Evolutionary conservation across 352 stramenopile genomes (phyloP).

Genomic region (Globisporangium sylvaticum): DNA sequence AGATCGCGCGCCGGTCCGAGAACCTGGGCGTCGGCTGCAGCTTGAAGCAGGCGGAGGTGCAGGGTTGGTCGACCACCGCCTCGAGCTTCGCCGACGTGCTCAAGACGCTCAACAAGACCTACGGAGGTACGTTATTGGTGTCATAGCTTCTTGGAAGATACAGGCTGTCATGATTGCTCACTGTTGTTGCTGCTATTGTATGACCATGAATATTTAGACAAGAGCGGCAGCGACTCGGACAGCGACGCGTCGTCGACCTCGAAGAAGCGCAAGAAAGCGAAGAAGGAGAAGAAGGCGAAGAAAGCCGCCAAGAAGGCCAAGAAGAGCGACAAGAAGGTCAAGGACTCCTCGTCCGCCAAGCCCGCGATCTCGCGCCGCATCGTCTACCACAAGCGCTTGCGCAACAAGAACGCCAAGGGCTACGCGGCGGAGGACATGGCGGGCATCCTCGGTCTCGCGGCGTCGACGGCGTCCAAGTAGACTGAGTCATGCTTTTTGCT

Average conservation of each 20-base stretch:
- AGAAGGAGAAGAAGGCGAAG: slow-evolving; percentile 47
- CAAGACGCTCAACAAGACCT: slow-evolving; percentile 81
- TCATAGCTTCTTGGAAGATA: neutral
- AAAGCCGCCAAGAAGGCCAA: slow-evolving; percentile 58
- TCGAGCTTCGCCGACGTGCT: slow-evolving; percentile 82
- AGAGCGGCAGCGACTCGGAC: slow-evolving; percentile 31
- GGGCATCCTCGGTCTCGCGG: slow-evolving; percentile 78
- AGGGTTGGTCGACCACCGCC: slow-evolving; percentile 81
- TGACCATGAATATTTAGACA: slow-evolving; percentile 13
- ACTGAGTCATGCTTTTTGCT: neutral
- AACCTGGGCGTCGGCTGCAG: slow-evolving; percentile 90
- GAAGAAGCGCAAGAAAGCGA: slow-evolving; percentile 58
- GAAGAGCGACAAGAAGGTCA: slow-evolving; percentile 53
- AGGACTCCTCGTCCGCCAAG: slow-evolving; percentile 23
- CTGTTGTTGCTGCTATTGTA: neutral
- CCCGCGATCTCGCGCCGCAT: slow-evolving; percentile 57
- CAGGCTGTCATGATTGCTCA: neutral
- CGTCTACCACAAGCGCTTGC: slow-evolving; percentile 75
- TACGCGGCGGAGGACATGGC: slow-evolving; percentile 84
- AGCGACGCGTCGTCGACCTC: slow-evolving; percentile 28
- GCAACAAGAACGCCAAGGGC: slow-evolving; percentile 85
- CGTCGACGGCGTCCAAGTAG: slow-evolving; percentile 19
- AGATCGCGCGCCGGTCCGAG: slow-evolving; percentile 84
- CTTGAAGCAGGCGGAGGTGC: slow-evolving; percentile 84
- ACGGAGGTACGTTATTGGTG: slow-evolving; percentile 26